Percentiles rank a stretch among this genome's conserved stretches.
These are phyloP conservation scores for Digitaria exilis DNA, from an alignment of 202 grass and related monocot species.

Conservation along the genomic window DNA sequence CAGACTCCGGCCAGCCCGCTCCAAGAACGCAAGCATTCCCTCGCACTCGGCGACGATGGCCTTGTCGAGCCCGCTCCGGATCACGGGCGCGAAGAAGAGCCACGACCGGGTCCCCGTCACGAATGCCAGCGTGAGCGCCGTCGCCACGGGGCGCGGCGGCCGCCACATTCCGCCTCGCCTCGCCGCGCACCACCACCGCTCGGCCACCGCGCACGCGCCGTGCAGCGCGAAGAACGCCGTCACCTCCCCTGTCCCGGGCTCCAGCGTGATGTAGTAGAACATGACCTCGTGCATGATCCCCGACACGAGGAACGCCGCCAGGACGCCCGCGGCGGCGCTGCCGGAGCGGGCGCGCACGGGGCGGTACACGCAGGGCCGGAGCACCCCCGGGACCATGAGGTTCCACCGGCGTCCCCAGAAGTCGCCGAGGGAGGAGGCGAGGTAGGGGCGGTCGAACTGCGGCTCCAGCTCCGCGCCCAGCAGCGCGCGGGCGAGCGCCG, in stretches of 20 bases:
- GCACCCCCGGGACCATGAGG: slow-evolving; percentile 59
- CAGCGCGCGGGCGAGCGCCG: slow-evolving; percentile 34
- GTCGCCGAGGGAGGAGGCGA: slow-evolving; percentile 51
- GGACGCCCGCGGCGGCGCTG: slow-evolving; percentile 25
- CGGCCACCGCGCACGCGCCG: slow-evolving; percentile 40
- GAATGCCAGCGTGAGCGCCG: slow-evolving; percentile 51
- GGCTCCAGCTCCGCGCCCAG: slow-evolving; percentile 57
- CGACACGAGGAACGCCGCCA: slow-evolving; percentile 52
- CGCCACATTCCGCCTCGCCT: background rate
- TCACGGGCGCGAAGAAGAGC: slow-evolving; percentile 62
- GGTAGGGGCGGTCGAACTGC: slow-evolving; percentile 58
- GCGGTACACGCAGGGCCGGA: slow-evolving; percentile 57
- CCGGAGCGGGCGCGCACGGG: slow-evolving; percentile 31
- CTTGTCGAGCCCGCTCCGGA: slow-evolving; percentile 43
- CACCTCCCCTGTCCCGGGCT: slow-evolving; percentile 45
- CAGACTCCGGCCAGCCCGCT: background rate
- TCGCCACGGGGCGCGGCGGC: slow-evolving; percentile 35
- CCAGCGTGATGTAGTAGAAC: slow-evolving; percentile 57
- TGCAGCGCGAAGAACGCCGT: slow-evolving; percentile 53
- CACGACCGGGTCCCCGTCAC: slow-evolving; percentile 42
- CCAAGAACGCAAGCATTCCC: slow-evolving; percentile 27
- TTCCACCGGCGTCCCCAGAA: slow-evolving; percentile 68
- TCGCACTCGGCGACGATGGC: slow-evolving; percentile 42
- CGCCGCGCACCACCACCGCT: slow-evolving; percentile 26
- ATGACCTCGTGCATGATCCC: slow-evolving; percentile 67